These are phyloP conservation scores for Heimioporus sp. DNA, from an alignment of 768 basidiomycete species.

Conservation along the genomic window DNA sequence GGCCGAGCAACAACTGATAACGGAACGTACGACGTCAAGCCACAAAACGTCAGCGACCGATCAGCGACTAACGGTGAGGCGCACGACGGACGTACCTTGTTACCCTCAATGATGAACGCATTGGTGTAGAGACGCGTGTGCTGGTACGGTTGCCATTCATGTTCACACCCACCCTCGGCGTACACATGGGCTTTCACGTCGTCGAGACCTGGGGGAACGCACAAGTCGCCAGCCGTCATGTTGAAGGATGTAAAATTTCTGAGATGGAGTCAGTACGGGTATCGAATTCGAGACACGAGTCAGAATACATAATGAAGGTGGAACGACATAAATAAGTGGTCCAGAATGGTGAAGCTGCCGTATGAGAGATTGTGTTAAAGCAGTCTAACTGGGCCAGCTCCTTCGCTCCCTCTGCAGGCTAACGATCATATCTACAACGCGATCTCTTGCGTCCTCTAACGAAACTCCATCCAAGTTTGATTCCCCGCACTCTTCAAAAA, in stretches of 20 bases:
- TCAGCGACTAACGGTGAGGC: no score
- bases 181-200: constrained; percentile 24
- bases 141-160: constrained; percentile 47
- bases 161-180: constrained; percentile 38
- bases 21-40: constrained; percentile 24
- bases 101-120: constrained; percentile 58
- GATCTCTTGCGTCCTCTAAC: constrained; percentile 74
- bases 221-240: constrained; percentile 11
- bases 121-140: constrained; percentile 60
- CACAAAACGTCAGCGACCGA: not conserved
- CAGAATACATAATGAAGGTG: constrained; percentile 12
- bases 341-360: no score
- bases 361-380: not conserved
- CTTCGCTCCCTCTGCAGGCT: constrained; percentile 31
- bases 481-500: constrained; percentile 37
- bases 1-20: constrained; percentile 69
- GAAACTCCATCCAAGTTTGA: constrained; percentile 29
- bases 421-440: constrained; percentile 70
- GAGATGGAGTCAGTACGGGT: not conserved
- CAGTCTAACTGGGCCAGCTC: constrained; percentile 11
- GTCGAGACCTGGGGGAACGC: constrained; percentile 44
- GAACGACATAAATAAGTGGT: not conserved
- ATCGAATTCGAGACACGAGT: no score
- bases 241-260: not conserved
- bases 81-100: constrained; percentile 36